These are phyloP conservation scores for Cryptococcus sp. DNA, from an alignment of 1,284 basidiomycete genomes.

Conservation along the genomic window DNA sequence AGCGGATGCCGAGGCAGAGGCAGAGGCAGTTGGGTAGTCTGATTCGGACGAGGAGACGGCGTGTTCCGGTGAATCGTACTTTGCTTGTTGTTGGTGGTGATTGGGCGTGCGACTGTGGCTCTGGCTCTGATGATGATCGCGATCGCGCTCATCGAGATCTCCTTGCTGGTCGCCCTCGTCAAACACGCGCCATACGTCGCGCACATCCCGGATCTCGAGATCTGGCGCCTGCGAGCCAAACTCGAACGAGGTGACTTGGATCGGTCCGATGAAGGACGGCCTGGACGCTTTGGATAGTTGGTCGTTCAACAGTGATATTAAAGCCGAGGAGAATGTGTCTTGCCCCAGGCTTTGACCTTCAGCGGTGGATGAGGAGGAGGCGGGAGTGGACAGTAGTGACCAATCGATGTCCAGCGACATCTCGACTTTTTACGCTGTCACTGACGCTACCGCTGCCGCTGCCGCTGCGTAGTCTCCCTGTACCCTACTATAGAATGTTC, in stretches of 20 bases:
- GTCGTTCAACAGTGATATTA: constrained; percentile 77
- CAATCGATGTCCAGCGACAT: constrained; percentile 62
- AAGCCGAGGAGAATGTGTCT: constrained; percentile 60
- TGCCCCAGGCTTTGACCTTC: constrained; percentile 59
- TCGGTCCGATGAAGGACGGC: constrained; percentile 91
- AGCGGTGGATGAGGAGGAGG: not conserved
- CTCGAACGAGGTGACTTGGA: constrained; percentile 79
- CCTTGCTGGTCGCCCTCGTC: constrained; percentile 74
- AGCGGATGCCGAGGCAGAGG: too few species aligned
- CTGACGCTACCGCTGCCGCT: not conserved
- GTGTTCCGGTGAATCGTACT: constrained; percentile 2
- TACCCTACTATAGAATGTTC: too few species aligned
- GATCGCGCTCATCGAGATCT: constrained; percentile 35
- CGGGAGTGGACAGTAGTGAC: constrained; percentile 48
- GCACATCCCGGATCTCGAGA: constrained; percentile 83
- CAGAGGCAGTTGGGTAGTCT: not conserved
- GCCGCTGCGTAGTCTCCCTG: too few species aligned
- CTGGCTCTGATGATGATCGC: constrained; percentile 48
- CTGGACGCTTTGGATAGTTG: constrained; percentile 69
- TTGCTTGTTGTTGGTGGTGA: constrained; percentile 23
- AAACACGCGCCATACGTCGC: constrained; percentile 93
- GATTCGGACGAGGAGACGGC: not conserved
- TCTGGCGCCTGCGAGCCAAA: constrained; percentile 83
- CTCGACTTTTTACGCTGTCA: too few species aligned
- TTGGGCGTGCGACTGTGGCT: constrained; percentile 18